Base-by-base conservation (phyloP, 2,329 filamentous ascomycete species). In the Colletotrichum navitas region DNA sequence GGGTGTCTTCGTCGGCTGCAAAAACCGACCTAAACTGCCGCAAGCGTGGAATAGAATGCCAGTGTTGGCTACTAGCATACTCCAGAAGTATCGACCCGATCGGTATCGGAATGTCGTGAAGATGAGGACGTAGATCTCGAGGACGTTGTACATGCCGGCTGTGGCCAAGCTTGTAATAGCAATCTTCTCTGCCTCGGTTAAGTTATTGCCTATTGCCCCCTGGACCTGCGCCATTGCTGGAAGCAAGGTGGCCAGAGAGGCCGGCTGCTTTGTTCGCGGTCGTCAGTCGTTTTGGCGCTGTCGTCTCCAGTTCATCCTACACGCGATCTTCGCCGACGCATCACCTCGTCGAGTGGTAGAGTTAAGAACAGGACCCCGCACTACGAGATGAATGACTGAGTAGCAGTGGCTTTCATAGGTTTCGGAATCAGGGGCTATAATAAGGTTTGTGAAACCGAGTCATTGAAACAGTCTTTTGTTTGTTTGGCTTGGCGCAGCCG, bases 21-120 rank as follows among this genome's bases (percentile, higher is more conserved):
- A 84, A 61, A 82, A 87, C 14, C 68, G 63, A 1, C 63, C 64
- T 0, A 68, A 16, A 2, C 68, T 58, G n/a, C 83, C 85, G 83
- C 88, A 87, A 3, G 84, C 79, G 75, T 87, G 88, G 18, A 91
- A 81, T 0, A 86, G 87, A 36, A 91, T 86, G 0, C 77, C 78
- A 5, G 64, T 66, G 21, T 76, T 76, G 7, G 77, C 73, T 26
- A 75, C 67, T 7, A 79, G 34, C 63, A 79, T 72, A 64, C 77
- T 78, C 77, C 78, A 80, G 39, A 80, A 80, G 61, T 80, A 80
- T 16, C 77, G 73, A 2, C 78, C 76, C 7, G 43, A 45, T 29
- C 76, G 73, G 11, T 65, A 56, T 45, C 71, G 73, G 73, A 79
- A 79, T 58, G 76, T 76, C 45, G 73, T 55, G 18, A 77, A 65